Evolutionary conservation across 2,329 filamentous ascomycete species (phyloP), one percentile per base, ranked within the genome.

Genomic region (Trichoderma simmonsii): DNA sequence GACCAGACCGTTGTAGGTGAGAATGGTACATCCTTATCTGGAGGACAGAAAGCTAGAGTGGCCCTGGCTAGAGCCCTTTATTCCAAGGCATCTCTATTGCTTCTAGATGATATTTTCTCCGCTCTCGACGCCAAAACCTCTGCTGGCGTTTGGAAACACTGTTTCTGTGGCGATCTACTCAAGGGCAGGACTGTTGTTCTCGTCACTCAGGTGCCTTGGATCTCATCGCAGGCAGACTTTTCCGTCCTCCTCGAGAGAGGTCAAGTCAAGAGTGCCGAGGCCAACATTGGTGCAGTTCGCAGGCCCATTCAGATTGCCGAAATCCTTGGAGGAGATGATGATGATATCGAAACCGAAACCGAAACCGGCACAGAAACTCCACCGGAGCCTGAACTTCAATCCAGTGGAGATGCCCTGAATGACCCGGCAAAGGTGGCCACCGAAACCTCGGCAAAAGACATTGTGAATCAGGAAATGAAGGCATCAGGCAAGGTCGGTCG

Each of bases 101-200:
- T 90, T 0, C 83, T 90, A 1, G 88, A 90, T 73, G 88, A 90
- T 72, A 83, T 89, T 3, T 88, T 90, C 74, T 87, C 88, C 1
- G 88, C 88, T 0, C 81, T 90, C 0, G 88, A 90, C 75, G 84
- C 88, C 21, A 88, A 88, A 74, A 90, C 88, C 0, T 85, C 86
- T 1, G 85, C 86, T 18, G 81, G 83, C 3, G 82, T 90, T 2
- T 90, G 87, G 85, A 84, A 87, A 71, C 81, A 85, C 70, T 89
- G 86, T 74, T 90, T 90, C 75, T 89, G 87, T 72, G 82, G 84
- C 61, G 86, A 88, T 62, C 76, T 90, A 30, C 81, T 90, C 11
- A 81, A 81, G 24, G 86, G 85, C 9, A 82, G 88, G 34, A 90
- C 88, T 1, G 83, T 85, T 1, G 84, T 90, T 6, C 80, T 90